Evolutionary conservation across 2,329 filamentous ascomycete species (phyloP).

Genomic region (Fonsecaea nubica): DNA sequence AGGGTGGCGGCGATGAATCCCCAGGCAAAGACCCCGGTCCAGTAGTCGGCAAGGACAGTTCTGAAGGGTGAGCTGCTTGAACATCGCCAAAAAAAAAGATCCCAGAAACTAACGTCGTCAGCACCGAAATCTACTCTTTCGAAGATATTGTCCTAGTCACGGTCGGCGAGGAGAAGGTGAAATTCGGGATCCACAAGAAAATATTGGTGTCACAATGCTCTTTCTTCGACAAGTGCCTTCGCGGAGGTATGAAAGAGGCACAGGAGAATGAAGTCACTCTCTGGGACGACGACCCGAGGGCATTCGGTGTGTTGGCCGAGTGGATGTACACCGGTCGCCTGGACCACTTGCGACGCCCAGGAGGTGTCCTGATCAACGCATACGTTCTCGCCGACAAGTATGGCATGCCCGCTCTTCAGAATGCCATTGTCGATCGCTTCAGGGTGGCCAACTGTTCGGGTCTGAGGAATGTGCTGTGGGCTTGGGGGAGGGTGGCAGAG

Average conservation of each 20-base stretch:
- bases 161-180: slow-evolving; percentile 23
- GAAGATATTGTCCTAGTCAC: slow-evolving; percentile 23
- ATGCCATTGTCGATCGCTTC: slow-evolving; percentile 14
- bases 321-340: slow-evolving; percentile 26
- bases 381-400: slow-evolving; percentile 24
- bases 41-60: neutral
- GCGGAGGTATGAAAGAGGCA: slow-evolving; percentile 22
- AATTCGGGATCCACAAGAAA: slow-evolving; percentile 22
- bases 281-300: slow-evolving; percentile 18
- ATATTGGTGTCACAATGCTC: slow-evolving; percentile 16
- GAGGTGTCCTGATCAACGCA: neutral
- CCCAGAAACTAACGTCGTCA: neutral
- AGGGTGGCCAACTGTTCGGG: no score
- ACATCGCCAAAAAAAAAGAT: neutral
- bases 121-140: neutral
- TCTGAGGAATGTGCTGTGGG: neutral
- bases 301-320: slow-evolving; percentile 20
- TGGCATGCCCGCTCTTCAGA: slow-evolving; percentile 21
- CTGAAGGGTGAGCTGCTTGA: neutral
- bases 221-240: slow-evolving; percentile 27
- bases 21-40: neutral
- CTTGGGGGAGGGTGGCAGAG: neutral
- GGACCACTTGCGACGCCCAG: neutral
- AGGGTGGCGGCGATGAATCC: neutral
- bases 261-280: slow-evolving; percentile 20